Evolutionary conservation across 2,329 filamentous ascomycete genomes (phyloP).

Genomic region (Talaromyces sp.): DNA sequence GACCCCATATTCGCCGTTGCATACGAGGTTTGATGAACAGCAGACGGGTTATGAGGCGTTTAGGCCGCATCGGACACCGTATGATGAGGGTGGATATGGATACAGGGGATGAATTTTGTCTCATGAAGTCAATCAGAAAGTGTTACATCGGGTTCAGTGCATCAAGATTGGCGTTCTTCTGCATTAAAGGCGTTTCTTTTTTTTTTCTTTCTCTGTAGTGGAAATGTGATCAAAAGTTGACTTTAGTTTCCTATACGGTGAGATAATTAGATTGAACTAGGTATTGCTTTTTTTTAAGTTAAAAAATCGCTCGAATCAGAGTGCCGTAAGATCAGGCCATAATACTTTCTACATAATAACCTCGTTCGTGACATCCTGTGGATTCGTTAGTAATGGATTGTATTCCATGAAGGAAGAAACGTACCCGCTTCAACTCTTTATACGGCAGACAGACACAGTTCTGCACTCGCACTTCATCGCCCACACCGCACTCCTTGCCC

Average conservation of each 20-base stretch:
- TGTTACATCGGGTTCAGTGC: not conserved
- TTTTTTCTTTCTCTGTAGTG: not conserved
- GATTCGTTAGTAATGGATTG: conserved; percentile 24
- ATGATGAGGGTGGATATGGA: conserved; percentile 13
- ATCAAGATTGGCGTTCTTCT: conserved; percentile 1
- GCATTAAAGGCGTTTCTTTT: not conserved
- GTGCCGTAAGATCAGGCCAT: not conserved
- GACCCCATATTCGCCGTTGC: conserved; percentile 17
- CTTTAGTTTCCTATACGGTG: not conserved
- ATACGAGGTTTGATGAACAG: conserved; percentile 22
- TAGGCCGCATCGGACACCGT: conserved; percentile 8
- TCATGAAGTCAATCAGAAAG: not conserved
- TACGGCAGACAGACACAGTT: conserved; percentile 97
- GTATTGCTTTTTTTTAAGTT: not conserved
- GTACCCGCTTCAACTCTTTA: conserved; percentile 94
- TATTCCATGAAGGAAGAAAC: conserved; percentile 33
- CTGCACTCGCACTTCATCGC: conserved; percentile 91
- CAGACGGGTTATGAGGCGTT: conserved; percentile 13
- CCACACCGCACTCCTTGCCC: conserved; percentile 91
- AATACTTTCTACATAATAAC: conserved; percentile 74
- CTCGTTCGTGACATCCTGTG: conserved; percentile 47
- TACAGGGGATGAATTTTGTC: not conserved
- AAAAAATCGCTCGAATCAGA: not conserved
- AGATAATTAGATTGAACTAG: not conserved
- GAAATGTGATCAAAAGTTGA: not conserved